phyloP scores from a whole-genome alignment of 2,329 filamentous ascomycete genomes.

The Metarhizium anisopliae region DNA sequence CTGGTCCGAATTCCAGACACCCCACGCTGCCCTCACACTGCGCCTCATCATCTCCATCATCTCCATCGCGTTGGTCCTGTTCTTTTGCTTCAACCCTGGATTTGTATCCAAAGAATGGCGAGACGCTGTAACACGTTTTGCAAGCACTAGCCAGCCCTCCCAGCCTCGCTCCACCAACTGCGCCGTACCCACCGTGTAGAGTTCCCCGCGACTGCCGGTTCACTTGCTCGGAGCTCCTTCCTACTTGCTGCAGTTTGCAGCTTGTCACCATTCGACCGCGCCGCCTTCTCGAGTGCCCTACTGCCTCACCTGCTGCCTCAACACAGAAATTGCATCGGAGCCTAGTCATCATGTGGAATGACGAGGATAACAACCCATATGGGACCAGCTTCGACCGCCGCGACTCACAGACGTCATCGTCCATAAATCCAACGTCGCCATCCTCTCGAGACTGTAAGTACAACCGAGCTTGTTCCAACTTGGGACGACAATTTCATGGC shows the following conservation, averaged over 20 bases:
- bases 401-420: slow-evolving; percentile 66
- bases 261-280: slow-evolving; percentile 1
- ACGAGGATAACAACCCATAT: slow-evolving; percentile 96
- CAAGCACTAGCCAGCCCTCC: slow-evolving; percentile 8
- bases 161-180: slow-evolving; percentile 2
- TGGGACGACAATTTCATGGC: not conserved
- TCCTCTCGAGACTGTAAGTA: slow-evolving; percentile 47
- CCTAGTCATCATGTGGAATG: slow-evolving; percentile 74
- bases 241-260: not conserved
- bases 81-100: not conserved
- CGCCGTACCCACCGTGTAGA: slow-evolving; percentile 2
- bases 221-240: not conserved
- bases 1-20: not conserved
- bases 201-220: slow-evolving; percentile 3
- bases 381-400: slow-evolving; percentile 82
- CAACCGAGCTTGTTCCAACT: not conserved
- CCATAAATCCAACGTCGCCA: slow-evolving; percentile 56
- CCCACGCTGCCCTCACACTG: not conserved
- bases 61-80: not conserved
- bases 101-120: slow-evolving; percentile 12
- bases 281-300: not conserved
- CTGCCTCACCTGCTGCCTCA: not conserved
- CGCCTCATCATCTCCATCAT: not conserved
- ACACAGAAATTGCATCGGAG: not conserved
- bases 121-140: slow-evolving; percentile 9